Evolutionary conservation across 1,284 basidiomycete genomes (phyloP).

Genomic region (Ustilago hordei): DNA sequence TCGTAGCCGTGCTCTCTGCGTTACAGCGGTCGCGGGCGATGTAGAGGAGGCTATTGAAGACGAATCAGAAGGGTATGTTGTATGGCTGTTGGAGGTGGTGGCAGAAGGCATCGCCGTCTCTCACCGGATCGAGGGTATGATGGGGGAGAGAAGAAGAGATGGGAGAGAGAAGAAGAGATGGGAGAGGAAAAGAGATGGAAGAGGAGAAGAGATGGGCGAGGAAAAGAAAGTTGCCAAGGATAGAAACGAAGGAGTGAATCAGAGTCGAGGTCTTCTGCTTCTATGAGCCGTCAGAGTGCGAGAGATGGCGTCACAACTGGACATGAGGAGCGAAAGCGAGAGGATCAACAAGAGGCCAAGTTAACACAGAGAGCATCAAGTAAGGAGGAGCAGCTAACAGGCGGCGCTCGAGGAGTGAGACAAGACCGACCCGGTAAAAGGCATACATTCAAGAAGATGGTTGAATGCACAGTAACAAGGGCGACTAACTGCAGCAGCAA

Average conservation of each 20-base stretch:
- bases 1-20: slow-evolving; percentile 25
- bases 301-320: slow-evolving; percentile 9
- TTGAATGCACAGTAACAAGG: neutral
- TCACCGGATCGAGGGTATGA: neutral
- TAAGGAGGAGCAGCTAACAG: slow-evolving; percentile 4
- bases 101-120: slow-evolving; percentile 28
- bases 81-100: slow-evolving; percentile 3
- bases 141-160: slow-evolving; percentile 10
- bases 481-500: slow-evolving; percentile 6
- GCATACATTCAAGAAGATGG: neutral
- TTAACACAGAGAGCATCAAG: slow-evolving; percentile 3
- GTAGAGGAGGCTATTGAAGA: slow-evolving; percentile 2
- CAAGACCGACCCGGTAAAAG: neutral
- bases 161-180: neutral
- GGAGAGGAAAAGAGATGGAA: neutral
- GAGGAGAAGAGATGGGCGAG: neutral
- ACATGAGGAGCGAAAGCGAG: neutral
- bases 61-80: neutral
- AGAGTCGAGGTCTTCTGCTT: neutral
- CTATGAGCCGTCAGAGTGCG: neutral
- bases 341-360: neutral
- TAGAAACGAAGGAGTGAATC: neutral
- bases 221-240: slow-evolving; percentile 1
- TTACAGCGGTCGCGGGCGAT: neutral
- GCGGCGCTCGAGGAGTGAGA: slow-evolving; percentile 9